Evolutionary conservation across 1,139 yeast genomes (phyloP).

Genomic region (Suhomyces guaymorum): DNA sequence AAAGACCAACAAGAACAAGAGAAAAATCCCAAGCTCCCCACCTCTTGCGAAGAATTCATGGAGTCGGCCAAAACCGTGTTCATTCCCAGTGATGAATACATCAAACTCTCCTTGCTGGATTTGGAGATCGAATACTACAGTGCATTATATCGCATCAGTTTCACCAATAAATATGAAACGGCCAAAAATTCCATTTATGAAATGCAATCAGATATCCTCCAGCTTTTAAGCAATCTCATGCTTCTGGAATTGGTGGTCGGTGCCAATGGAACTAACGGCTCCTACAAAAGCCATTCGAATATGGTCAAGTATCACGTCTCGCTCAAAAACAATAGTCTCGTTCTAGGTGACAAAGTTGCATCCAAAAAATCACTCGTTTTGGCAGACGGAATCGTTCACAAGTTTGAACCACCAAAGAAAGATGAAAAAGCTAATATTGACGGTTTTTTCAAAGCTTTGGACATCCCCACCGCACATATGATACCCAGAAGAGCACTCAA

Average conservation of each 20-base stretch:
- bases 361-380: conserved; percentile 46
- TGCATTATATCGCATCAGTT: conserved; percentile 25
- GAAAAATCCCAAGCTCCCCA: conserved; percentile 21
- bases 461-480: conserved; percentile 39
- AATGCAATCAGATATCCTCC: conserved; percentile 30
- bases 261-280: conserved; percentile 29
- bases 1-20: conserved; percentile 13
- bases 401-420: conserved; percentile 34
- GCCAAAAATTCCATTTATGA: conserved; percentile 38
- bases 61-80: conserved; percentile 31
- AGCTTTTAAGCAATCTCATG: conserved; percentile 30
- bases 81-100: conserved; percentile 36
- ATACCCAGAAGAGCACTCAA: conserved; percentile 72
- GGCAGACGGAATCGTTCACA: conserved; percentile 64
- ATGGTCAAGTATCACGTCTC: conserved; percentile 12
- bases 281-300: conserved; percentile 5
- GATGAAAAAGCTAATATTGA: conserved; percentile 12
- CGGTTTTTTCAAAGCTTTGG: conserved; percentile 33
- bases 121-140: conserved; percentile 35
- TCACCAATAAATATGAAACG: conserved; percentile 22
- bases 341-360: conserved; percentile 19
- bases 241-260: conserved; percentile 33
- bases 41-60: conserved; percentile 33
- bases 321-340: conserved; percentile 9
- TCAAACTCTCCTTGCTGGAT: conserved; percentile 28